These are phyloP conservation scores for Spathaspora girioi DNA, from an alignment of 805 yeast genomes.

Conservation along the genomic window DNA sequence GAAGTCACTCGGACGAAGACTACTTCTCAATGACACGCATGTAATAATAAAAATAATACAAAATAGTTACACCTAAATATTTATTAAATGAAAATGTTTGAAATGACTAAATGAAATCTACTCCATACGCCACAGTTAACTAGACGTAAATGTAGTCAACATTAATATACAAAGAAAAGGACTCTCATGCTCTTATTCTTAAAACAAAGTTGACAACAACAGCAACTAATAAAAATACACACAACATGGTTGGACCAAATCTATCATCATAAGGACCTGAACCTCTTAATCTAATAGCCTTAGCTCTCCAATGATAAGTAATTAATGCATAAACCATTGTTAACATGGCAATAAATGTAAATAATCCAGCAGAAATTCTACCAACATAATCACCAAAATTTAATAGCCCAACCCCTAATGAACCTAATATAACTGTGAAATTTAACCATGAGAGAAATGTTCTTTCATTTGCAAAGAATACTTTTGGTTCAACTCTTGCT, in stretches of 20 bases:
- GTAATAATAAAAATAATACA: too few species aligned
- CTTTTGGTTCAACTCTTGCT: conserved; percentile 97
- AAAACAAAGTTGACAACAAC: conserved; percentile 89
- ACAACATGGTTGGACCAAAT: conserved; percentile 96
- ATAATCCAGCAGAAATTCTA: conserved; percentile 86
- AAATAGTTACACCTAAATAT: neutral
- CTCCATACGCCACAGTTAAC: neutral
- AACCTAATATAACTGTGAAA: conserved; percentile 97
- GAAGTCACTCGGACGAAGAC: too few species aligned
- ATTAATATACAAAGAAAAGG: neutral
- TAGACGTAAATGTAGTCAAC: neutral
- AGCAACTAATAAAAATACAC: conserved; percentile 88
- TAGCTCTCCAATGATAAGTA: conserved; percentile 99
- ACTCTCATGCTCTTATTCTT: conserved; percentile 56
- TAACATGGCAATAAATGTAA: conserved; percentile 95
- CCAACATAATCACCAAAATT: conserved; percentile 96
- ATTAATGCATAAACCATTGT: conserved; percentile 95
- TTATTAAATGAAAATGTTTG: neutral
- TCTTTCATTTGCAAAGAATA: conserved; percentile 97
- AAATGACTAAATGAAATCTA: neutral
- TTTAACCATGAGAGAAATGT: conserved; percentile 97
- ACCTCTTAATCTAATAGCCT: conserved; percentile 96
- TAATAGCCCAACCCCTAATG: conserved; percentile 90
- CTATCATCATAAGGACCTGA: conserved; percentile 99
- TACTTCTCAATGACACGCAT: too few species aligned